Evolutionary conservation across 352 stramenopile genomes (phyloP).

Genomic region (Pythium guiyangense): DNA sequence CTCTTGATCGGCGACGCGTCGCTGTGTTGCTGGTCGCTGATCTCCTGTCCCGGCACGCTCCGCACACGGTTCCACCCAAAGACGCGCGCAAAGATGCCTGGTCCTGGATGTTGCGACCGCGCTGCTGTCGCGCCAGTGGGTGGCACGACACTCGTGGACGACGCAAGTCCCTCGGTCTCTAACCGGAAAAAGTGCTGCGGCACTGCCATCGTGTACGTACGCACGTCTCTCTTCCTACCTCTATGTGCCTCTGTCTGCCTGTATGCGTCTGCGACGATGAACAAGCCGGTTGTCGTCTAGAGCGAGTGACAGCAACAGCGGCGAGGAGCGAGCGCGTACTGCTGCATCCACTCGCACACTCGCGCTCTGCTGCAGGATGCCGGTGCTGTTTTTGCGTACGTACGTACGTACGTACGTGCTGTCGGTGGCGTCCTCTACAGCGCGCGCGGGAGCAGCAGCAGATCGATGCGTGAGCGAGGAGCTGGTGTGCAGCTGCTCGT

Average conservation of each 20-base stretch:
- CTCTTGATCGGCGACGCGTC: slow-evolving; percentile 31
- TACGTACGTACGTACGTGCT: too few species aligned
- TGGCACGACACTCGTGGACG: slow-evolving; percentile 7
- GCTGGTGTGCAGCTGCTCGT: too few species aligned
- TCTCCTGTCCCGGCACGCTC: slow-evolving; percentile 17
- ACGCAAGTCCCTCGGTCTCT: slow-evolving; percentile 13
- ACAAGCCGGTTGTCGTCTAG: too few species aligned
- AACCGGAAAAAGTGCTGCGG: slow-evolving; percentile 16
- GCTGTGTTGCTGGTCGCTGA: slow-evolving; percentile 4
- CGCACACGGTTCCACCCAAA: slow-evolving; percentile 32
- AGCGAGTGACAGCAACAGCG: too few species aligned
- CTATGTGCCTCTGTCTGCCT: not conserved
- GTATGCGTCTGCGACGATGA: not conserved
- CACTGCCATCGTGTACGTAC: slow-evolving; percentile 2
- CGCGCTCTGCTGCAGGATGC: too few species aligned
- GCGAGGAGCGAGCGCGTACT: too few species aligned
- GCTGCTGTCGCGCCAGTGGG: not conserved
- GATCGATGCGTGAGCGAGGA: too few species aligned
- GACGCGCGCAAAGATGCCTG: slow-evolving; percentile 5
- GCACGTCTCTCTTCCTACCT: not conserved
- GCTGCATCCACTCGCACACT: too few species aligned
- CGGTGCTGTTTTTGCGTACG: too few species aligned
- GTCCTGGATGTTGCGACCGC: not conserved
- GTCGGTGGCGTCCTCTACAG: too few species aligned
- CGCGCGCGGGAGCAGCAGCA: too few species aligned